Base-by-base conservation (phyloP, 208 protist genomes). In the Acanthamoeba royreba region DNA sequence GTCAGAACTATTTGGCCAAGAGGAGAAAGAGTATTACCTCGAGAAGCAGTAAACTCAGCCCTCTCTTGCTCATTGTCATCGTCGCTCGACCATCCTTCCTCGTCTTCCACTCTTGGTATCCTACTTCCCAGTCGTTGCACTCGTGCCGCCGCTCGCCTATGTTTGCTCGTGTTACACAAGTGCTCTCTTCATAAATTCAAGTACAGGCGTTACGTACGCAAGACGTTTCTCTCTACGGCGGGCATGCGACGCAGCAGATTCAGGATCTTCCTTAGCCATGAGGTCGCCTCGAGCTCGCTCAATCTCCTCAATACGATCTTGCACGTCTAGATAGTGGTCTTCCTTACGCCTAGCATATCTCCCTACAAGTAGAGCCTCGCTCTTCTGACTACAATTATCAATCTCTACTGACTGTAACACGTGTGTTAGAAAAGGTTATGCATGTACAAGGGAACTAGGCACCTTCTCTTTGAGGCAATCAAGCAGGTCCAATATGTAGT, bases 71-170 rank as follows among this genome's bases (percentile, higher is more conserved):
- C 40, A 40, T 19, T 72, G n/a, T 91, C 85, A 7, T 66, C 85
- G 47, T 91, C 85, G 85, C 49, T 91, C n/a, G 85, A 72, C 85
- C 85, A 91, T 19, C 85, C 85, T 40, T 91, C 85, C n/a, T 91
- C 85, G 46, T 91, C 85, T 28, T 91, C 52, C 22, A 72, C 85
- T 40, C 38, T 22, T 15, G 85, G 52, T 53, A 28, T 91, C 7
- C 85, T 19, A 46, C 35, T 2, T 7, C 43, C 55, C 52, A 72
- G 31, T 15, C 43, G 17, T 40, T 72, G 15, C 3, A n/a, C 28
- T 25, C 77, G 77, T 45, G 43, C 55, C 55, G 61, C 85, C 38
- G 28, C 4, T 25, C 85, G 33, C 55, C 85, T 72, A 25, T 31
- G 9, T 35, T 81, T 81, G 28, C 42, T 79, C 31, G 31, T 63